A percentile compares a stretch with the other conserved stretches of the same genome.
Evolutionary conservation across 2,329 filamentous ascomycete genomes (phyloP).

Genomic region (Pseudopithomyces chartarum): DNA sequence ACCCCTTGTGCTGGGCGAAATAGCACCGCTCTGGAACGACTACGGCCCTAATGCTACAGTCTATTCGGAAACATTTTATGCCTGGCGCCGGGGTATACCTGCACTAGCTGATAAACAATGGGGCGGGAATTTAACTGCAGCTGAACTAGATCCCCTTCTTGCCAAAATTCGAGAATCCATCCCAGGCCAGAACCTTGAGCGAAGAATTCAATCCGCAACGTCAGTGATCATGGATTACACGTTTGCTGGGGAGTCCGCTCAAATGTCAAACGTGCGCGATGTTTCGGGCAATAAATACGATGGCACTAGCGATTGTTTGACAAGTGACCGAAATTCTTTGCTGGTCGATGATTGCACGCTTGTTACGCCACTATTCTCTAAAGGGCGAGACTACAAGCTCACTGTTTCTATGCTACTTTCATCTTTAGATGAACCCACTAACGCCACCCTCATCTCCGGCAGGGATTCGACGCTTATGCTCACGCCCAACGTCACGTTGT

Average conservation of each 20-base stretch:
- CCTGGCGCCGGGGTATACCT: conserved; percentile 47
- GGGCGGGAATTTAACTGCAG: conserved; percentile 42
- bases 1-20: conserved; percentile 31
- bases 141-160: conserved; percentile 47
- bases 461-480: conserved; percentile 49
- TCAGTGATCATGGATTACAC: conserved; percentile 46
- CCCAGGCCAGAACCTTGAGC: conserved; percentile 49
- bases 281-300: conserved; percentile 49
- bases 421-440: conserved; percentile 36
- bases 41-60: conserved; percentile 50
- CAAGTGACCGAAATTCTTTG: conserved; percentile 31
- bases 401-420: conserved; percentile 46
- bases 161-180: conserved; percentile 46
- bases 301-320: conserved; percentile 46
- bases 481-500: conserved; percentile 45
- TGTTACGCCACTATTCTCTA: conserved; percentile 56
- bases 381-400: conserved; percentile 63
- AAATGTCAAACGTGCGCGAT: conserved; percentile 35
- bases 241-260: conserved; percentile 22
- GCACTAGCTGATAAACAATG: conserved; percentile 47
- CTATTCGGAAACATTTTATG: conserved; percentile 50
- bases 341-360: conserved; percentile 50
- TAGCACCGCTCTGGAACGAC: conserved; percentile 51
- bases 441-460: conserved; percentile 51
- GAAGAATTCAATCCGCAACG: conserved; percentile 39